phyloP scores from a whole-genome alignment of 1,284 basidiomycete genomes.

The Heterobasidion annosum region DNA sequence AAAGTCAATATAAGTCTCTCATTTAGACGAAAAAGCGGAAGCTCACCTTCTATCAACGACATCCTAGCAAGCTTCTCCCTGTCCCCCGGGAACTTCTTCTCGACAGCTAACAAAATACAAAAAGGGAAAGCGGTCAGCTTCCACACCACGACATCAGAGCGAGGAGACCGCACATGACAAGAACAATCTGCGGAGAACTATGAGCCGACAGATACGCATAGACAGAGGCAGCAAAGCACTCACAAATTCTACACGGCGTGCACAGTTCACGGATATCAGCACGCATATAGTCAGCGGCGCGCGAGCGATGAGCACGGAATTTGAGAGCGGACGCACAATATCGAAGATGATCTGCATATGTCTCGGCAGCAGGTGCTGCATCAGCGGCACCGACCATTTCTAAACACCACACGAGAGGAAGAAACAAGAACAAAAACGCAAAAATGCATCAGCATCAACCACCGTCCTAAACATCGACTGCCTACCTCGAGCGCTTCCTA shows the following conservation, averaged over 20 bases:
- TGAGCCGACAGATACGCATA: slow-evolving; percentile 1
- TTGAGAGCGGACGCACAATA: slow-evolving; percentile 43
- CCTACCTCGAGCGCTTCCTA: slow-evolving; percentile 58
- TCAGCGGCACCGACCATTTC: slow-evolving; percentile 83
- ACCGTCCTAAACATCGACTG: not conserved
- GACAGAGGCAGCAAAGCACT: slow-evolving; percentile 11
- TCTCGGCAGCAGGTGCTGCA: slow-evolving; percentile 76
- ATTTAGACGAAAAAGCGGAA: not conserved
- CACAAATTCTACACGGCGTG: slow-evolving; percentile 35
- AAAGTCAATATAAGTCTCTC: not conserved
- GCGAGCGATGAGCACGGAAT: not conserved
- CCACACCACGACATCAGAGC: not conserved
- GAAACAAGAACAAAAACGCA: too few species aligned
- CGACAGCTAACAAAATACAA: slow-evolving; percentile 49
- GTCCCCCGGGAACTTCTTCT: slow-evolving; percentile 83
- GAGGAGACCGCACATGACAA: slow-evolving; percentile 37
- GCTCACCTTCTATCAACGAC: slow-evolving; percentile 81
- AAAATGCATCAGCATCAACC: not conserved
- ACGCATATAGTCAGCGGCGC: too few species aligned
- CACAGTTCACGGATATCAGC: too few species aligned
- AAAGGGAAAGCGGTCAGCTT: slow-evolving; percentile 11
- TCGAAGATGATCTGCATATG: slow-evolving; percentile 89
- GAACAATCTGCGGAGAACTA: slow-evolving; percentile 39
- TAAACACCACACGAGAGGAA: slow-evolving; percentile 23
- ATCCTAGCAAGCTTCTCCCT: slow-evolving; percentile 72